phyloP scores from a whole-genome alignment of 2,329 filamentous ascomycete species.

The Xenoacremonium recifei region DNA sequence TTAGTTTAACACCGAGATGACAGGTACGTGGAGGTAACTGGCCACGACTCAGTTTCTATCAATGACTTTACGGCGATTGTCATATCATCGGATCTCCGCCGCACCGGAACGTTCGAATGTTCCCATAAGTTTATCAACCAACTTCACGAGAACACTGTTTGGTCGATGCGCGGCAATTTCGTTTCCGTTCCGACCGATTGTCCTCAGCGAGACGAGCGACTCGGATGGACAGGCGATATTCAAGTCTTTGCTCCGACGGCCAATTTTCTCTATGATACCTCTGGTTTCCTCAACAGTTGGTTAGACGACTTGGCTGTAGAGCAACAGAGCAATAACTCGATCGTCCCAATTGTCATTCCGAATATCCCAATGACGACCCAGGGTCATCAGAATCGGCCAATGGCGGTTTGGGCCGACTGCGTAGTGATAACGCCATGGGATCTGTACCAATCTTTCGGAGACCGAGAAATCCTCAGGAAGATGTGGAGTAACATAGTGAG shows the following conservation, averaged over 20 bases:
- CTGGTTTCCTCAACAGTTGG: conserved; percentile 43
- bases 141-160: conserved; percentile 53
- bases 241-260: conserved; percentile 50
- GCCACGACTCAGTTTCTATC: conserved; percentile 2
- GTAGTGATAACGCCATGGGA: conserved; percentile 7
- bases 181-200: conserved; percentile 57
- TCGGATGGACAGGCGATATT: conserved; percentile 54
- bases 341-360: neutral
- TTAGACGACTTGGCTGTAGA: conserved; percentile 18
- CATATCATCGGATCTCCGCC: conserved; percentile 40
- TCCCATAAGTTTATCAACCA: conserved; percentile 52
- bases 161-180: conserved; percentile 61
- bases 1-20: no score
- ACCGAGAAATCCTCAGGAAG: conserved; percentile 1
- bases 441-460: conserved; percentile 6
- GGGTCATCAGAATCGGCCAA: conserved; percentile 1
- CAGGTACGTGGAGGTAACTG: conserved; percentile 8
- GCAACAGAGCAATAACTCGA: conserved; percentile 2
- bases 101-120: conserved; percentile 48
- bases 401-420: conserved; percentile 9
- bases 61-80: conserved; percentile 7
- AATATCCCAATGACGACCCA: neutral
- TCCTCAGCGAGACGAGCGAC: conserved; percentile 53
- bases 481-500: conserved; percentile 7
- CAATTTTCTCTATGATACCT: conserved; percentile 52